Evolutionary conservation across 176 grass and related monocot genomes (phyloP).

Genomic region (Themeda triandra): DNA sequence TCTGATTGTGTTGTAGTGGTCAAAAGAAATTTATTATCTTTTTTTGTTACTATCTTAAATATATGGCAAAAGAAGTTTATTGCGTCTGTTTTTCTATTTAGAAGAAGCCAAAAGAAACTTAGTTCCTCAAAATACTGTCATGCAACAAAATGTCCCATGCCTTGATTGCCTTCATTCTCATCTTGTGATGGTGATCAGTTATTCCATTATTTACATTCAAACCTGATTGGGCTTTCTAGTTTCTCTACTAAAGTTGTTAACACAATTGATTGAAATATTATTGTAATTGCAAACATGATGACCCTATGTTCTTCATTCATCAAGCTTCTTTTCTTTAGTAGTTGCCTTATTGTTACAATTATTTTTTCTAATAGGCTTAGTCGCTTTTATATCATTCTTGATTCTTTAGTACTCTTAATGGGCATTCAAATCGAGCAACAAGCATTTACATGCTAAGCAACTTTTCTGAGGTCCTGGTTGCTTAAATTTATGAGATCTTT

Average conservation of each 20-base stretch:
- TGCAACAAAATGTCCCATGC: not conserved
- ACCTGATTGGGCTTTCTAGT: not conserved
- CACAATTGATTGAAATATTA: not conserved
- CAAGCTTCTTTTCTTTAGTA: not conserved
- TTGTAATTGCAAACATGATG: not conserved
- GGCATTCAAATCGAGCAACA: not conserved
- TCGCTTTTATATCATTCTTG: not conserved
- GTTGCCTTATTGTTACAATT: not conserved
- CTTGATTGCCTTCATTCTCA: not conserved
- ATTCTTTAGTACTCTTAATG: not conserved
- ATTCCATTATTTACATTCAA: not conserved
- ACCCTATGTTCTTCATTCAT: not conserved
- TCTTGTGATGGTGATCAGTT: not conserved
- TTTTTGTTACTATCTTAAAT: not conserved
- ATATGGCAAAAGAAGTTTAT: not conserved
- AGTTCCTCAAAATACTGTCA: not conserved
- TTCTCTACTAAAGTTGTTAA: not conserved
- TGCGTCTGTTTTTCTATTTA: not conserved
- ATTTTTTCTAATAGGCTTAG: not conserved
- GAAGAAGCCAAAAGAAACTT: not conserved
- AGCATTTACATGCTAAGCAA: not conserved
- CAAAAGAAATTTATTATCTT: not conserved
- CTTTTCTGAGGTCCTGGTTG: not conserved
- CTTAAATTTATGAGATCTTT: not conserved
- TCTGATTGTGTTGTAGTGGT: not conserved